Base-by-base conservation (phyloP, 2,329 filamentous ascomycete genomes). In the Ustulina deusta region DNA sequence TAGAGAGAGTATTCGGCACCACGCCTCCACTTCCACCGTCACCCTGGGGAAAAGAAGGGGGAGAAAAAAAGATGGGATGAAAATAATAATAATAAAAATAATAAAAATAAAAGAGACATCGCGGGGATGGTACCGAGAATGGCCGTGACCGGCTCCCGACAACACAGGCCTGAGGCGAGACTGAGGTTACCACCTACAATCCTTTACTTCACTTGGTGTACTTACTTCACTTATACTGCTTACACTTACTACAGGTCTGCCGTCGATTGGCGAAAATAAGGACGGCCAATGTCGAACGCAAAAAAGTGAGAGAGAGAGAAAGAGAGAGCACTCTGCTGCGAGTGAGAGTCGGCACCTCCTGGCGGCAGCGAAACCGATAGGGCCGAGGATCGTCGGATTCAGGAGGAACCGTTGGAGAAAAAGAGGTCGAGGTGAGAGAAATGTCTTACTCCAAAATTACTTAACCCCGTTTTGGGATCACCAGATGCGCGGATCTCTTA, bases 271-370 rank as follows among this genome's bases (percentile, higher is more conserved):
- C 73, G 72, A 74, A 71, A 73, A 72, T 74, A 71, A 74, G 67
- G 70, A 74, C 68, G 72, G 66, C 52, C 56, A 72, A 34, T 72
- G 70, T 75, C 73, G 73, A 74, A 75, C 73, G 70, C 71, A 68
- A 71, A 72, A n/a, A 69, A 72, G 73, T 75, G 71, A 74, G 71
- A 74, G 69, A 52, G 40, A 32, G 25, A 22, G 71, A 74, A 71
- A 74, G 69, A 52, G 40, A 32, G 25, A 22, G n/a, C 20, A 68
- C 48, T 66, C 32, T 46, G 51, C 54, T 61, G 56, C 49, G 29
- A 57, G 22, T 10, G 20, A 52, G 40, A 29, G 11, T 4, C 20
- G 48, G 29, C 44, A 63, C 46, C 63, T 69, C 63, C 63, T 66
- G 63, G 55, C 63, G 63, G 63, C 61, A 67, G 61, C 63, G 15